These are phyloP conservation scores for Tolypocladium album DNA, from an alignment of 2,329 filamentous ascomycete genomes.

Conservation along the genomic window DNA sequence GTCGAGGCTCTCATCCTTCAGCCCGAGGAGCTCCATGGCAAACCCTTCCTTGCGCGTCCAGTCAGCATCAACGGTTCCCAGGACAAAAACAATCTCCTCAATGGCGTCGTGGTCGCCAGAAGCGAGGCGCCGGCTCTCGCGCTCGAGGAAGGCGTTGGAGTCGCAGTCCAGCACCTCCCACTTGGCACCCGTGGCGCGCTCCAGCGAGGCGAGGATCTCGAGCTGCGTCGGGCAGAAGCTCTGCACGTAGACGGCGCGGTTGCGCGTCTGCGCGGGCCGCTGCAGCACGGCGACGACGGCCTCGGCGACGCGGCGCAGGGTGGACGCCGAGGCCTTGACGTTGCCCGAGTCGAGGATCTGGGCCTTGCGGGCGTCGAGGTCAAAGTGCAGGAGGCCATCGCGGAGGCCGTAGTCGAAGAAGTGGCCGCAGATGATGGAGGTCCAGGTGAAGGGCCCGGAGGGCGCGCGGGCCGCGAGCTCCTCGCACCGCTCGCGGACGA, in stretches of 20 bases:
- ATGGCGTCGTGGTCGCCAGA: slow-evolving; percentile 24
- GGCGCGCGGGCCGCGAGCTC: slow-evolving; percentile 13
- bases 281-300: slow-evolving; percentile 38
- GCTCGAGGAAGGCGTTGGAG: slow-evolving; percentile 26
- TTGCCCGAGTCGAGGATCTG: slow-evolving; percentile 42
- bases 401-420: slow-evolving; percentile 39
- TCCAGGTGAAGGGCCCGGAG: slow-evolving; percentile 36
- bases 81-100: slow-evolving; percentile 38
- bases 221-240: slow-evolving; percentile 37
- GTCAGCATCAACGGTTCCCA: slow-evolving; percentile 35
- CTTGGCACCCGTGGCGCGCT: slow-evolving; percentile 35
- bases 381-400: slow-evolving; percentile 27
- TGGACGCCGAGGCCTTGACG: slow-evolving; percentile 34
- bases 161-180: slow-evolving; percentile 21
- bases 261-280: slow-evolving; percentile 39
- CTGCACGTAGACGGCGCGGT: slow-evolving; percentile 35
- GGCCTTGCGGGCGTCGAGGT: slow-evolving; percentile 29
- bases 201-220: slow-evolving; percentile 33
- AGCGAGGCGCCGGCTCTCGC: slow-evolving; percentile 25
- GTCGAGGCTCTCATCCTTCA: slow-evolving; percentile 36
- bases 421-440: slow-evolving; percentile 29
- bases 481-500: slow-evolving; percentile 19
- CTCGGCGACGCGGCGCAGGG: slow-evolving; percentile 35
- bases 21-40: slow-evolving; percentile 34
- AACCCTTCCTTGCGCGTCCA: slow-evolving; percentile 34